Evolutionary conservation across 2,329 filamentous ascomycete species (phyloP), one percentile per base, ranked within the genome.

Genomic region (Alternaria gansuensis): DNA sequence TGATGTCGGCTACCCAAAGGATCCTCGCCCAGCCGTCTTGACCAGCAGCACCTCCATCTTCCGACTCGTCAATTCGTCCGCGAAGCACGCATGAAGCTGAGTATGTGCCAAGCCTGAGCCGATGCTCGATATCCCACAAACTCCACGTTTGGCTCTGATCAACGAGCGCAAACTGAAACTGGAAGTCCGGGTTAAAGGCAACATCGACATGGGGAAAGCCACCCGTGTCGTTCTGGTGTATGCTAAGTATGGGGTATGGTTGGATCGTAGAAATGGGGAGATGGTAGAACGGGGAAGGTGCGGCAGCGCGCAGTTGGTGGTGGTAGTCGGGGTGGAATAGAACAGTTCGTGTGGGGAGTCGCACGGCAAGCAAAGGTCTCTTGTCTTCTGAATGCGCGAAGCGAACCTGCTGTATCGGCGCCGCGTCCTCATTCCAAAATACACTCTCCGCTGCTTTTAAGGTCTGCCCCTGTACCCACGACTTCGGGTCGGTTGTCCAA

Each of bases 131-230:
- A 60, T 90, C 82, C 87, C 88, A 92, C 4, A 92, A 75, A 41
- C 81, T 87, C 90, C 90, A 93, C 57, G 79, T 81, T 1, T 89
- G 90, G 33, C 78, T 78, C 51, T 86, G 81, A 67, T 93, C 88
- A 17, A 93, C 80, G 26, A 92, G 80, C 14, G 83, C 88, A 51
- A 93, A 77, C 66, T 90, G 88, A 1, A 86, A 83, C 14, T 80
- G 77, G 57, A 81, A 85, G 73, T 78, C 85, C 0, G 88, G 85
- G 62, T 88, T 89, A 72, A 93, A 90, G 0, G 84, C 77, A 3
- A 90, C 80, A 74, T 93, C 88, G 0, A 82, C 82, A 66, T 91
- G 88, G 0, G 81, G 70, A 29, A 76, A 78, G 1, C 83, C 84
- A 2, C 85, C 87, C 0, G 85, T 88, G 29, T 83, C 76, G 2